Evolutionary conservation across 192 early-diverging fungal species (phyloP), one percentile per base, ranked within the genome.

Genomic region (Coemansia sp.): DNA sequence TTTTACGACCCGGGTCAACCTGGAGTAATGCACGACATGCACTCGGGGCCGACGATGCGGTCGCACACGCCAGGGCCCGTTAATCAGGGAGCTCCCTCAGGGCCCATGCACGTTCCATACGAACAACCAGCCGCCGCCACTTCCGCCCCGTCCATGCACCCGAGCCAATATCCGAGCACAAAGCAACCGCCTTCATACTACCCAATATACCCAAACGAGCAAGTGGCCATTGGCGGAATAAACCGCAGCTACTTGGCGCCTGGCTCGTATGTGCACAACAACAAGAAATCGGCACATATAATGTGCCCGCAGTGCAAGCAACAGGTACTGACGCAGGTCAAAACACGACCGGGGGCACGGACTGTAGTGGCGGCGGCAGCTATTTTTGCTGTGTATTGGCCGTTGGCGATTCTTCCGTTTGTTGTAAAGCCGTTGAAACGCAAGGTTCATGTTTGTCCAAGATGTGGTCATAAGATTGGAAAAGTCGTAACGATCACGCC

Each of bases 321-420:
- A 52, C 56, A 56, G 0, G 62, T 76, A 12, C 48, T 76, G 9
- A 70, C 73, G 5, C 63, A 76, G 46, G 69, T 76, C 18, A 67
- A 70, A 37, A 67, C 68, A 9, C 57, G 59, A 20, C 36, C 68
- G 0, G 68, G 73, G 3, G 65, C 73, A 5, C 52, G 63, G 3
- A 76, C 73, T 1, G 64, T 76, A 34, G 73, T 76, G 4, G 73
- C 68, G 2, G 73, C 73, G 1, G 73, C 60, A 11, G 73, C 73
- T 11, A 70, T 76, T n/a, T 62, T 61, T 42, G 55, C 65, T 5
- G 73, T 67, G 23, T 76, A 70, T 38, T 76, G 73, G 73, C 73
- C 73, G 48, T 49, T 76, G 59, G 73, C 73, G 5, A 66, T 66
- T 15, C 56, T 76, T 25, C 73, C 73, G 26, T 76, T 76, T 34